Evolutionary conservation across 169 alveolate genomes (phyloP).

Genomic region (Cryptosporidium meleagridis): DNA sequence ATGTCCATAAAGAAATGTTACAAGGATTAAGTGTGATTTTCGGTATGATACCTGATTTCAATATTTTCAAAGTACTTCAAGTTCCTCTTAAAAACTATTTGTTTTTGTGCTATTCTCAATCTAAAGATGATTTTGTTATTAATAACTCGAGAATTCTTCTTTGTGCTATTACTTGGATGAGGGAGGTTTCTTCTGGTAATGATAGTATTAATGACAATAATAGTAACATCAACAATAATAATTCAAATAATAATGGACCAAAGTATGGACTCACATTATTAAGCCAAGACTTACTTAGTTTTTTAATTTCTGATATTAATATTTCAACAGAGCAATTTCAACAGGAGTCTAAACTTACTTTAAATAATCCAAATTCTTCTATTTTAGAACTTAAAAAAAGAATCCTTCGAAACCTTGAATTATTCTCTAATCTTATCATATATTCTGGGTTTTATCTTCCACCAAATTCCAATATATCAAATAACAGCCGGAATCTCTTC

Average conservation of each 20-base stretch:
- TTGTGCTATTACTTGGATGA: constrained; percentile 55
- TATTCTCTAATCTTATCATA: constrained; percentile 3
- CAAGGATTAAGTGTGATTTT: constrained; percentile 30
- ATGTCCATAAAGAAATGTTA: constrained; percentile 28
- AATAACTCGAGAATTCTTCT: constrained; percentile 31
- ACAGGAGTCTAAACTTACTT: constrained; percentile 6
- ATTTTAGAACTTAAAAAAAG: constrained; percentile 15
- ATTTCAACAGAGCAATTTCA: not conserved
- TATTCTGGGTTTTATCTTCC: constrained; percentile 36
- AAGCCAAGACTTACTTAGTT: constrained; percentile 20
- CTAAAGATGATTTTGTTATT: constrained; percentile 23
- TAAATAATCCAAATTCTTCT: not conserved
- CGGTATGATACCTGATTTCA: constrained; percentile 22
- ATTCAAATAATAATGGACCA: not conserved
- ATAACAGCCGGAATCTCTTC: not conserved
- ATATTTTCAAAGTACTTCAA: constrained; percentile 23
- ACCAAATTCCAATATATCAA: not conserved
- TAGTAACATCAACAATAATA: not conserved
- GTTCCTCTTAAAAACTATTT: constrained; percentile 16
- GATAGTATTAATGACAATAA: not conserved
- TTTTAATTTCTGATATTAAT: constrained; percentile 9
- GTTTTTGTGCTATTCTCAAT: constrained; percentile 62
- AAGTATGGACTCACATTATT: constrained; percentile 42
- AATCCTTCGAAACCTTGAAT: constrained; percentile 5
- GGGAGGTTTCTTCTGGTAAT: not conserved